These are phyloP conservation scores for Knoxdaviesia capensis DNA, from an alignment of 2,329 filamentous ascomycete species.

Conservation along the genomic window DNA sequence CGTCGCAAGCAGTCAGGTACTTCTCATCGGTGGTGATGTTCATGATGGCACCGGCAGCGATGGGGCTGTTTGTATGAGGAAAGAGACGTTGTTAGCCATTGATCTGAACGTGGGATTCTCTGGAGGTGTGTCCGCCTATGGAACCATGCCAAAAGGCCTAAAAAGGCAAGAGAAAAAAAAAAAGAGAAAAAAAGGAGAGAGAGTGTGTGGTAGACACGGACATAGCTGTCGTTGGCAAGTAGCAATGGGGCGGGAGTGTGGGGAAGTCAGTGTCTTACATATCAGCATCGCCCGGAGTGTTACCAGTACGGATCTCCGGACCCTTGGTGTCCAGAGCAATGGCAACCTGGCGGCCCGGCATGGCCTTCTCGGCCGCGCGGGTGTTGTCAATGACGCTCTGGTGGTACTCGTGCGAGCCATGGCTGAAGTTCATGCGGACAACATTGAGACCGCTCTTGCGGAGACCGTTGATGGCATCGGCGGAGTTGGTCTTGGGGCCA, in stretches of 20 bases:
- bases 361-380: conserved; percentile 60
- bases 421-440: conserved; percentile 97
- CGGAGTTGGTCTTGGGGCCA: conserved; percentile 96
- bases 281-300: conserved; percentile 70
- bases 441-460: conserved; percentile 85
- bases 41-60: conserved; percentile 63
- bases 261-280: conserved; percentile 16
- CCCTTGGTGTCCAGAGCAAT: conserved; percentile 72
- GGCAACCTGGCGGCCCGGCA: conserved; percentile 71
- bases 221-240: too few species aligned
- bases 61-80: conserved; percentile 24
- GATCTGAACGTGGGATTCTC: neutral
- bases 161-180: too few species aligned
- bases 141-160: too few species aligned
- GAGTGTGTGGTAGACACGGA: too few species aligned
- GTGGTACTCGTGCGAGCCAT: conserved; percentile 68
- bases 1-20: conserved; percentile 67
- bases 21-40: conserved; percentile 95
- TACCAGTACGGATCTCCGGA: conserved; percentile 40
- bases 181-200: too few species aligned
- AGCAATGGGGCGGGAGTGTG: too few species aligned
- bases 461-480: conserved; percentile 90
- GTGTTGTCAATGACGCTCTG: conserved; percentile 96
- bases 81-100: neutral
- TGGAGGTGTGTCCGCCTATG: too few species aligned